These are phyloP conservation scores for Podospora pseudoanserina DNA, from an alignment of 495 filamentous ascomycete species.

Conservation along the genomic window DNA sequence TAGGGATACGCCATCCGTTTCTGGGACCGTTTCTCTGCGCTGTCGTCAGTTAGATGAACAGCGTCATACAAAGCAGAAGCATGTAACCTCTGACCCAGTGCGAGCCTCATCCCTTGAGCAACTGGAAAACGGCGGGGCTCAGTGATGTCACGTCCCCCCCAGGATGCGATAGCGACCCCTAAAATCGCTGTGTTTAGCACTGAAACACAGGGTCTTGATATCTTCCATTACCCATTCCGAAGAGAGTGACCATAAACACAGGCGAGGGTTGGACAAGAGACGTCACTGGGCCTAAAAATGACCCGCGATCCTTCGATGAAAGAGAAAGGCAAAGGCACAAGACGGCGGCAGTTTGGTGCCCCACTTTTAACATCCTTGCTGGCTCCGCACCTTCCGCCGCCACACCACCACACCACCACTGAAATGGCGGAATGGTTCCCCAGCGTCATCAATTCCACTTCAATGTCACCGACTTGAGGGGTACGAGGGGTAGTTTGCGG, in stretches of 20 bases:
- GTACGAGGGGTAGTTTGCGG: background rate
- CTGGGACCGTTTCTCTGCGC: background rate
- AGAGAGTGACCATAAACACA: background rate
- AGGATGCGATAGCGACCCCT: background rate
- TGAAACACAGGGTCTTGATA: background rate
- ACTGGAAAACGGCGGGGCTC: background rate
- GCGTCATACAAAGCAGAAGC: background rate
- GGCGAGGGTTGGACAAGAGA: slow-evolving; percentile 5
- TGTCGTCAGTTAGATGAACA: background rate
- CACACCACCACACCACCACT: background rate
- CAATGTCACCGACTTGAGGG: background rate
- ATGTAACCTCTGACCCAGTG: background rate
- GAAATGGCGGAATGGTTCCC: background rate
- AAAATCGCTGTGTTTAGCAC: background rate
- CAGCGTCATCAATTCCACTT: background rate
- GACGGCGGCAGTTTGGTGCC: slow-evolving; percentile 5
- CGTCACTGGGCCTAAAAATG: slow-evolving; percentile 1
- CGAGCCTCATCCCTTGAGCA: background rate
- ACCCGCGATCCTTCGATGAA: background rate
- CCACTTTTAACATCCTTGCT: background rate
- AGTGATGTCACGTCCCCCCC: background rate
- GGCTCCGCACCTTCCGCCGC: background rate
- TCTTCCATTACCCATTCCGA: background rate
- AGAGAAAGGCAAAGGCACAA: background rate
- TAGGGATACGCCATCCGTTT: background rate